Conservation (phyloP, 2,329 filamentous ascomycete genomes). For the Xylaria sp. region DNA sequence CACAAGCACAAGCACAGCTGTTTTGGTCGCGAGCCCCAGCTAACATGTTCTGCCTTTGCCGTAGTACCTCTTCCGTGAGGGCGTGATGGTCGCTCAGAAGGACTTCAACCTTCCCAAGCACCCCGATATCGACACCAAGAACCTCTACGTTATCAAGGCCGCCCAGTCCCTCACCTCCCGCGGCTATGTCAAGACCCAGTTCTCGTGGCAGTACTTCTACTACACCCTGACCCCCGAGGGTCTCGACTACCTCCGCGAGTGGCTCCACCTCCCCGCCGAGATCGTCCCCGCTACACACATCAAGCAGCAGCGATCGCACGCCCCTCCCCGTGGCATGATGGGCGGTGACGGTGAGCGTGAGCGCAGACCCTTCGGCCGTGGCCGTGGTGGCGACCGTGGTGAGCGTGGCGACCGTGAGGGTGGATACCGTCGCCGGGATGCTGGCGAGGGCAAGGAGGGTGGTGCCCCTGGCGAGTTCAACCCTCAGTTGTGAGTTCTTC, state of each 20-base stretch:
- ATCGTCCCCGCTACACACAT: conserved; percentile 99
- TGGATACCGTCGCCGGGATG: conserved; percentile 87
- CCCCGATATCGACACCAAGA: conserved; percentile 98
- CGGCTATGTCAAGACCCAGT: conserved; percentile 99
- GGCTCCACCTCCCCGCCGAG: conserved; percentile 99
- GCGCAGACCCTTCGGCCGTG: conserved; percentile 77
- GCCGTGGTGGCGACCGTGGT: conserved; percentile 61
- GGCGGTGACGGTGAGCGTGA: conserved; percentile 79
- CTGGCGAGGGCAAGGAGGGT: conserved; percentile 82
- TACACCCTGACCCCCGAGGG: conserved; percentile 99
- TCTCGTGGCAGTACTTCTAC: conserved; percentile 99
- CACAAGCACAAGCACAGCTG: neutral
- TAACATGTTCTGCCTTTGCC: conserved; percentile 29
- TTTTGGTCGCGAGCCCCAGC: conserved; percentile 14
- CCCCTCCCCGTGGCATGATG: conserved; percentile 97
- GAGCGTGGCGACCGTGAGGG: conserved; percentile 79
- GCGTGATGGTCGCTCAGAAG: conserved; percentile 96
- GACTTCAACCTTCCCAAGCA: conserved; percentile 98
- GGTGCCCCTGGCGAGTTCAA: conserved; percentile 87
- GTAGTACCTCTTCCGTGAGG: conserved; percentile 93
- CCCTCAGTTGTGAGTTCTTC: conserved; percentile 70
- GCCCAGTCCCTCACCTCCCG: conserved; percentile 96
- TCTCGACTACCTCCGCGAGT: conserved; percentile 99
- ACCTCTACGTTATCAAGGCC: conserved; percentile 99
- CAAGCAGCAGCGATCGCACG: conserved; percentile 99